These are phyloP conservation scores for Globisporangium splendens DNA, from an alignment of 352 stramenopile species.

Conservation along the genomic window DNA sequence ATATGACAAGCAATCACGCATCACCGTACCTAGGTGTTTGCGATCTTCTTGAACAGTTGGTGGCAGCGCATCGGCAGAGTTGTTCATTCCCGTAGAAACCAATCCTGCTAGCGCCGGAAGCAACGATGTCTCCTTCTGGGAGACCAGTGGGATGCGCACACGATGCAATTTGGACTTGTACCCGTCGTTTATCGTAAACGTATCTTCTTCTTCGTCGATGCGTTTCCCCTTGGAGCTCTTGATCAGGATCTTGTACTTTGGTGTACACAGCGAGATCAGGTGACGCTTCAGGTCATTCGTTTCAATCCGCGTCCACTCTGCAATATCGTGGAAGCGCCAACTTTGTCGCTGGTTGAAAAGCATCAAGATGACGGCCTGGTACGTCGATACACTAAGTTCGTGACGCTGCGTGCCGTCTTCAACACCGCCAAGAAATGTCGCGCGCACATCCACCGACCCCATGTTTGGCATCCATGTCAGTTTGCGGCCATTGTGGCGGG, in stretches of 20 bases:
- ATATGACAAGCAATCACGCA: conserved; percentile 1
- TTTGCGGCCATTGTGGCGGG: conserved; percentile 93
- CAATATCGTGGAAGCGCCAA: conserved; percentile 88
- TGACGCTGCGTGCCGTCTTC: conserved; percentile 71
- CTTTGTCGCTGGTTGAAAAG: conserved; percentile 93
- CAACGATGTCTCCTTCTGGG: conserved; percentile 74
- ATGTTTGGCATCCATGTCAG: conserved; percentile 95
- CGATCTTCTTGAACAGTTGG: conserved; percentile 94
- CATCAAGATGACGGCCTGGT: conserved; percentile 98
- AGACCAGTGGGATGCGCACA: conserved; percentile 82
- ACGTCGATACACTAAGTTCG: conserved; percentile 97
- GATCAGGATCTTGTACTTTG: conserved; percentile 96
- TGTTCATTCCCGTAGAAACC: conserved; percentile 29
- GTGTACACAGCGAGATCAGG: conserved; percentile 96
- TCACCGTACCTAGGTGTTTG: conserved; percentile 82
- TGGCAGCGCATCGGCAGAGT: conserved; percentile 71
- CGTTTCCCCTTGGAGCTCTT: conserved; percentile 98
- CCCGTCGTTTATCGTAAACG: conserved; percentile 92
- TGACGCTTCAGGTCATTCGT: conserved; percentile 89
- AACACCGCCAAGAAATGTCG: conserved; percentile 77
- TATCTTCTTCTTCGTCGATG: conserved; percentile 93
- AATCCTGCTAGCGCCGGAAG: conserved; percentile 28
- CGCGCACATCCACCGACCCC: conserved; percentile 89
- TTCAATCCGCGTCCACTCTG: conserved; percentile 88
- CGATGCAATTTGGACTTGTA: conserved; percentile 94